Base-by-base conservation (phyloP, 345 rosid species). In the Acer yangbiense region DNA sequence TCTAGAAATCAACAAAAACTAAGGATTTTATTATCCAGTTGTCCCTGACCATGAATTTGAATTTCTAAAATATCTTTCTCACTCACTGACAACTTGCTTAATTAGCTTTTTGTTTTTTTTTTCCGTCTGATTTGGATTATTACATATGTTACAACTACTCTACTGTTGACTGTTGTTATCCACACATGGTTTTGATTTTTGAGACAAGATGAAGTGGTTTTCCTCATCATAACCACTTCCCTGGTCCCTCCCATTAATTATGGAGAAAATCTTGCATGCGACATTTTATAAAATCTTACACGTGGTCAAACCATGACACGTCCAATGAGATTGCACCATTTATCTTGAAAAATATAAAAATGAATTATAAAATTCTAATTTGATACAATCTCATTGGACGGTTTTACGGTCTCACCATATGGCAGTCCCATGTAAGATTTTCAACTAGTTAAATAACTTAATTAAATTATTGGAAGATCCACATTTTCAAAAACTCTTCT, bases 171-270 rank as follows among this genome's bases (percentile, higher is more conserved):
- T 35, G 39, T 35, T 41, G 41, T 6, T 73, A 17, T 29, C 48
- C 27, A 46, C 29, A 17, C 9, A 14, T 43, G 68, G 14, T 73
- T 73, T 32, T 32, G 35, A 32, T 32, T 32, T 35, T 35, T 17
- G 32, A 25, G 57, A 65, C 48, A 13, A 61, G n/a, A 78, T n/a
- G 46, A 29, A 43, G 9, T 43, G 11, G 10, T 43, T 43, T 43
- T 43, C 46, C 46, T 43, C 11, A 9, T 1, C 0, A 43, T 35
- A 43, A 43, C 11, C 46, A 43, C 46, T 8, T 43, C 46, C 46
- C 46, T 7, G 9, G 46, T 43, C 46, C 10, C 57, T 74, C 35
- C 60, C 82, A 62, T 43, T 61, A 35, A 62, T 43, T 61, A 43
- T 1, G 46, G 32, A 29, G 32, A 29, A 29, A 29, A 29, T 29